Conservation (phyloP, 2,329 filamentous ascomycete genomes). For the Penicillium brasilianum region DNA sequence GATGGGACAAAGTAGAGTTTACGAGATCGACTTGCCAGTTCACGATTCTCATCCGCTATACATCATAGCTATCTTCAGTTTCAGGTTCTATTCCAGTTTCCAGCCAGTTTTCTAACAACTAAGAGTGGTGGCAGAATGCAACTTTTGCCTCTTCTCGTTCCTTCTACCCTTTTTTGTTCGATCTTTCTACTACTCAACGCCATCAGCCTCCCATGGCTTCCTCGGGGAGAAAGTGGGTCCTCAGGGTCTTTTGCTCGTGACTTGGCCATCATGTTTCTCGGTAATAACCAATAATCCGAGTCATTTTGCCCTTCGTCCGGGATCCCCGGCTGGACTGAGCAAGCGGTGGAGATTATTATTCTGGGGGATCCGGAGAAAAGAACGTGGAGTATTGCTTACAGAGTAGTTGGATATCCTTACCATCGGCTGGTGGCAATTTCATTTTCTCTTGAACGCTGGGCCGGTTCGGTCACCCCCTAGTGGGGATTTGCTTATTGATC, state of each 20-base stretch:
- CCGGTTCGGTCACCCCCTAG: background rate
- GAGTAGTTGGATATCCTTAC: background rate
- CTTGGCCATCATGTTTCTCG: background rate
- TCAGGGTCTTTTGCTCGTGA: constrained; percentile 8
- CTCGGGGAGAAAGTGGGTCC: constrained; percentile 16
- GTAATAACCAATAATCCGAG: background rate
- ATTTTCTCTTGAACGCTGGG: background rate
- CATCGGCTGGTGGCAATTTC: background rate
- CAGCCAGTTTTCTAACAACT: background rate
- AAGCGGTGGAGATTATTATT: background rate
- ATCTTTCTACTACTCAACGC: background rate
- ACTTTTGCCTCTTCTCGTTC: background rate
- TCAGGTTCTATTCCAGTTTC: background rate
- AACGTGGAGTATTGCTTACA: background rate
- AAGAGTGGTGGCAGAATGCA: background rate
- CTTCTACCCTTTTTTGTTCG: background rate
- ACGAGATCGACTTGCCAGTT: background rate
- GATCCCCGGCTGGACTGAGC: background rate
- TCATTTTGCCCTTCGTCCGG: constrained; percentile 2
- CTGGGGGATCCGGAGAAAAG: background rate
- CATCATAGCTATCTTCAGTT: background rate
- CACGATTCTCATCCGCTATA: background rate
- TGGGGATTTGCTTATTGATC: constrained; percentile 3
- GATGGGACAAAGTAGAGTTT: background rate
- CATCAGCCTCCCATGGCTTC: constrained; percentile 1